Base-by-base conservation (phyloP, 2,329 filamentous ascomycete species). In the Pestalotiopsis sp. region DNA sequence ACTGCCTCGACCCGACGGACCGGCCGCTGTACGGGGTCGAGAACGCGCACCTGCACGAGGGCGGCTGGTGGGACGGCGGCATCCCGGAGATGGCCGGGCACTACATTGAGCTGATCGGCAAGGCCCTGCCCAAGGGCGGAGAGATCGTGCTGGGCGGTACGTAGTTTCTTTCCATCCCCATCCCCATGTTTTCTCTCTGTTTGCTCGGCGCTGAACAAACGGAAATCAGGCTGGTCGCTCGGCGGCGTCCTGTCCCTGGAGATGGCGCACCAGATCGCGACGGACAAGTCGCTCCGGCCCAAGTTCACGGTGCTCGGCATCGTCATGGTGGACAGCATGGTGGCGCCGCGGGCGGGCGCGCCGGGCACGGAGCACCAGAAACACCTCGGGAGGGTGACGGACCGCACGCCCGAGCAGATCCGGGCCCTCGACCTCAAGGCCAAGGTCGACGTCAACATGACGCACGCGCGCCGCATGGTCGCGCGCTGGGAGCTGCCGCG, bases 1-100 rank as follows among this genome's bases (percentile, higher is more conserved):
- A 87, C 76, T 85, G 84, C 70, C 80, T 90, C 3, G 81, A 83
- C 20, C 73, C 80, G 1, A 79, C 90, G 25, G 77, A 78, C 41
- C 85, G 88, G 4, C 77, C 80, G 20, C 77, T 88, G 49, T 88
- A 85, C 70, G 88, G 83, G 65, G 86, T 90, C 67, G 78, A 82
- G 69, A 90, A 90, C 74, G 85, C 87, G 4, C 79, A 80, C 68
- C 89, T 88, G 72, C 76, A 80, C 69, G 80, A 81, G 1, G 83
- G 82, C 7, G 76, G 81, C 14, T 77, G 77, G 5, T 90, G 87
- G 79, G 77, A 81, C 0, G 87, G 85, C 39, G 86, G 87, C 3
- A 75, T 90, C 12, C 78, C 81, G 0, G 84, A 88, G 73, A 89
- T 90, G 86, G 87, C 84, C 0, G 73, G 78, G 2, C 75, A 83